A percentile compares a stretch with the other conserved stretches of the same genome.
phyloP scores from a whole-genome alignment of 2,329 filamentous ascomycete species.

The Penicillium fuscoglaucum region DNA sequence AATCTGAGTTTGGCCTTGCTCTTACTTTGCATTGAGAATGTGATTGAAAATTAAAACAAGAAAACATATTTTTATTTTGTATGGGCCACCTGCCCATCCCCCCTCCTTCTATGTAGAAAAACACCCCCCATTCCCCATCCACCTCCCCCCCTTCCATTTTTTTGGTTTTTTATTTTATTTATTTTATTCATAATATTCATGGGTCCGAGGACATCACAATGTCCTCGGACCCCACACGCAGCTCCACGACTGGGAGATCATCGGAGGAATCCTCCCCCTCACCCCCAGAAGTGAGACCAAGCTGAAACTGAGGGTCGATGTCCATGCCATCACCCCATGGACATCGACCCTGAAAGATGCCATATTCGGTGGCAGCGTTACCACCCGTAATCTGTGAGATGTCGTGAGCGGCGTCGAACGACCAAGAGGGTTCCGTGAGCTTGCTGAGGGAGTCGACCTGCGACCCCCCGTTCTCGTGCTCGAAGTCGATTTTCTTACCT shows the following conservation, averaged over 20 bases:
- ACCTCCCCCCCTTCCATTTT: too few species aligned
- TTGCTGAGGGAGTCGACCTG: conserved; percentile 27
- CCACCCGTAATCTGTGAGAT: conserved; percentile 31
- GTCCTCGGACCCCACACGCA: conserved; percentile 41
- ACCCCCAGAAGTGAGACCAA: conserved; percentile 28
- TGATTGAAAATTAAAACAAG: conserved; percentile 2
- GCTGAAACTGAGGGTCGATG: conserved; percentile 26
- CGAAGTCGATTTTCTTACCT: conserved; percentile 39
- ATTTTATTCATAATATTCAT: conserved; percentile 5
- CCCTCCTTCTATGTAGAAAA: background rate
- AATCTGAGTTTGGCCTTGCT: background rate
- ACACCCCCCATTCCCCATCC: background rate
- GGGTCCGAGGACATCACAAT: conserved; percentile 25
- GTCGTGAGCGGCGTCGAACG: conserved; percentile 38
- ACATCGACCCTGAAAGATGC: conserved; percentile 37
- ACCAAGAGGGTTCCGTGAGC: conserved; percentile 37
- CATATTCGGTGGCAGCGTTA: conserved; percentile 31
- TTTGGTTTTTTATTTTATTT: background rate
- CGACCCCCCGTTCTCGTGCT: conserved; percentile 22
- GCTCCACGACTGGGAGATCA: conserved; percentile 45
- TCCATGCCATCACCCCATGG: conserved; percentile 31
- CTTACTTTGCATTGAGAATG: background rate
- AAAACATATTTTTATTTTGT: conserved; percentile 7
- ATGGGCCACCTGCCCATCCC: conserved; percentile 1
- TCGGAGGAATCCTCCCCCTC: conserved; percentile 38